Evolutionary conservation across 2,329 filamentous ascomycete species (phyloP), one percentile per base, ranked within the genome.

Genomic region (Arthrobotrys musiformis): DNA sequence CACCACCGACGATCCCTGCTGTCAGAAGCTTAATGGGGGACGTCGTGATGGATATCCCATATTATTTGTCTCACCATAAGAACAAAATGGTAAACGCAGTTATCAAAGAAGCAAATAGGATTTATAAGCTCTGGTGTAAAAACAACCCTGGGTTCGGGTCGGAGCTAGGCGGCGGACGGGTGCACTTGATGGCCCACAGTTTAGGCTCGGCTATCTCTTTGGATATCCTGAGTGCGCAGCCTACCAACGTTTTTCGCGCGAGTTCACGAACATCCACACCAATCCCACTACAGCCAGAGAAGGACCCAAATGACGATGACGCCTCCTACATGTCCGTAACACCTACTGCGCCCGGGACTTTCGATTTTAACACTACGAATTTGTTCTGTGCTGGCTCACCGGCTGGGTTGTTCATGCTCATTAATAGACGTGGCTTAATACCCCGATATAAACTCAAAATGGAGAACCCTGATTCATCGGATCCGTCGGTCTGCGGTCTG

Each of bases 1-100:
- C 97, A 4, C 94, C 93, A 0, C 89, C 90, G 46, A 95, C 93
- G 0, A 92, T 99, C 30, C 94, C 94, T 0, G 93, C 93, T 0
- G 91, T 99, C n/a, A 90, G 95, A 52, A 93, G 92, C 81, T 90
- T 99, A 82, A 96, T 99, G 78, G 96, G 92, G 46, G 95, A 99
- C 83, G 93, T 99, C 80, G 97, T 99, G 93, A 91, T 98, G 60
- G 95, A 99, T 82, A 94, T 99, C 60, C 95, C 95, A 0, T 98
- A 97, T 82, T 99, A 98, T 84, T 90, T 99, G 84, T 98, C 94
- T 0, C 92, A 96, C 74, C 94, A 98, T 84, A 97, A 98, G 81
- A 89, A 91, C 2, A 97, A 93, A 83, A 98, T 99, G 94, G 92
- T 97, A 61, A 88, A 90, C 48, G 94, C 95, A 0, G 90, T 97